Conservation (phyloP, 768 basidiomycete species). For the Tylopilus vinaceipallidus region DNA sequence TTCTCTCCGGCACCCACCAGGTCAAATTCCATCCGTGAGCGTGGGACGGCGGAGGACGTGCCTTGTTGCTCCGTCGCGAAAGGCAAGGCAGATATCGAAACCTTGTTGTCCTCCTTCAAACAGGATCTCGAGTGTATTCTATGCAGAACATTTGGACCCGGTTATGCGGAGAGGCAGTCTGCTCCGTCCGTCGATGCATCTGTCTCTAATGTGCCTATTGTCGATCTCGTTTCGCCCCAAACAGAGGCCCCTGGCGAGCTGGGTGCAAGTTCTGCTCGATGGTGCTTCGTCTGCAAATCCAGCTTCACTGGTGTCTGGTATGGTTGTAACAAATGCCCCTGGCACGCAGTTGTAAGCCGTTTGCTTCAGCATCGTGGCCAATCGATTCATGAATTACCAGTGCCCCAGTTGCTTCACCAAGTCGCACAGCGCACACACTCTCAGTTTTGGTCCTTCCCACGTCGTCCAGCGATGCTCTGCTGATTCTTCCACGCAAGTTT, state of each 20-base stretch:
- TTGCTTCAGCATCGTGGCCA: not conserved
- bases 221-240: not conserved
- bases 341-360: constrained; percentile 30
- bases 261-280: not conserved
- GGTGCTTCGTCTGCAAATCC: constrained; percentile 33
- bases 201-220: not conserved
- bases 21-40: not conserved
- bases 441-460: constrained; percentile 33
- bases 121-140: constrained; percentile 50
- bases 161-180: not conserved
- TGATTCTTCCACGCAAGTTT: not conserved
- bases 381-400: constrained; percentile 17
- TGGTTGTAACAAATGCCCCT: constrained; percentile 32
- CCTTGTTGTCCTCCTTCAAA: constrained; percentile 51
- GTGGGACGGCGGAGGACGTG: not conserved
- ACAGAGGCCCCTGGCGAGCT: not conserved
- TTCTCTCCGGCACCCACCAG: not conserved
- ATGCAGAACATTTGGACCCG: constrained; percentile 33
- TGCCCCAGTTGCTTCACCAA: constrained; percentile 29
- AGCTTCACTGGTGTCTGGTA: constrained; percentile 28
- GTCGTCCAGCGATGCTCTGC: constrained; percentile 22
- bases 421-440: constrained; percentile 26
- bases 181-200: not conserved
- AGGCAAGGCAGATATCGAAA: constrained; percentile 48
- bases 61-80: constrained; percentile 45